Conservation (phyloP, 352 stramenopile genomes). For the Globisporangium yorkense region DNA sequence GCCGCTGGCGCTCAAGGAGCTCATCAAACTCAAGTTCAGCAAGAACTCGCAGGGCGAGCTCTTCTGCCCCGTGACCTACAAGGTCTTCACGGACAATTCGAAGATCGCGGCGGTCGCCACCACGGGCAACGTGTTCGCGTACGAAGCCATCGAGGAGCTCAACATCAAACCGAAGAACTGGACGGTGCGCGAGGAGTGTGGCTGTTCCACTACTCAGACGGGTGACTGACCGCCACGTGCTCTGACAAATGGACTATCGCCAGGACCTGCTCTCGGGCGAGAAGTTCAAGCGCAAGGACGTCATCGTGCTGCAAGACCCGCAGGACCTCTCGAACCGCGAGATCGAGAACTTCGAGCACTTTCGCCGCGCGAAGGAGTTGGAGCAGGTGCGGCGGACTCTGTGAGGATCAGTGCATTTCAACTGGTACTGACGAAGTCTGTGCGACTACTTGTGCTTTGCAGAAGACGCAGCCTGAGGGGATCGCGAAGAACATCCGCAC, state of each 20-base stretch:
- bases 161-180: slow-evolving; percentile 99
- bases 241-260: not conserved
- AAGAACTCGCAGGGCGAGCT: slow-evolving; percentile 76
- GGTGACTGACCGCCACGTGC: not conserved
- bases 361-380: slow-evolving; percentile 60
- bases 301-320: slow-evolving; percentile 95
- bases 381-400: slow-evolving; percentile 21
- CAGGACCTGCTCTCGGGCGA: slow-evolving; percentile 92
- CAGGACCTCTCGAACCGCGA: slow-evolving; percentile 88
- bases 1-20: slow-evolving; percentile 87
- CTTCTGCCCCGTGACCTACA: slow-evolving; percentile 96
- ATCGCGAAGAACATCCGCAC: slow-evolving; percentile 63
- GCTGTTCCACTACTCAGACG: too few relatives aligned
- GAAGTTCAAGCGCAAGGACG: slow-evolving; percentile 90
- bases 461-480: slow-evolving; percentile 14
- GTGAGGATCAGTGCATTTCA: too few relatives aligned
- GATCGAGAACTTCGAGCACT: slow-evolving; percentile 97
- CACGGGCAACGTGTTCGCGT: slow-evolving; percentile 95
- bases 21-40: slow-evolving; percentile 89
- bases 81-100: slow-evolving; percentile 88
- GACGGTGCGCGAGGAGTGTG: slow-evolving; percentile 27
- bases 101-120: slow-evolving; percentile 80
- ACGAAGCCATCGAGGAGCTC: slow-evolving; percentile 96
- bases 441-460: not conserved
- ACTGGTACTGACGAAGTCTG: not conserved